Evolutionary conservation across 2,329 filamentous ascomycete genomes (phyloP).

Genomic region (Trichophyton mentagrophytes): DNA sequence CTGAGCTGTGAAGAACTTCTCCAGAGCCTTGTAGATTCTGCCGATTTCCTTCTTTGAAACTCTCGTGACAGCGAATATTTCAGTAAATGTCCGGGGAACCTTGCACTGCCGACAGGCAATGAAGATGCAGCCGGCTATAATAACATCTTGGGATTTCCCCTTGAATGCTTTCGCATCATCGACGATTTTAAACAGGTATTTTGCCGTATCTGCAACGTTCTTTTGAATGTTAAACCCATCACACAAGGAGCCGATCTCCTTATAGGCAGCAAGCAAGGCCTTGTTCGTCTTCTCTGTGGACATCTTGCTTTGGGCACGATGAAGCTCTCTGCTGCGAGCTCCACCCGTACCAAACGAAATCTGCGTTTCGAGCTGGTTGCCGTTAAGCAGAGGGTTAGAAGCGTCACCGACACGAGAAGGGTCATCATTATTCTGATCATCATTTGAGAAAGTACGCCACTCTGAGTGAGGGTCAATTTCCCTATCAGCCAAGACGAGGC

Average conservation of each 20-base stretch:
- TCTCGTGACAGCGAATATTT: conserved; percentile 85
- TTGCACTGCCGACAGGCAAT: conserved; percentile 86
- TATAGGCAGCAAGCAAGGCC: conserved; percentile 65
- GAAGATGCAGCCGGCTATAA: conserved; percentile 95
- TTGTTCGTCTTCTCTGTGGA: conserved; percentile 74
- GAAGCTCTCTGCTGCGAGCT: conserved; percentile 58
- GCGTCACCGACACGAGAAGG: conserved; percentile 96
- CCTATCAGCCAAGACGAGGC: conserved; percentile 76
- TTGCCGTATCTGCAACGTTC: conserved; percentile 75
- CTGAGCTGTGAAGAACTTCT: conserved; percentile 71
- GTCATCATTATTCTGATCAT: conserved; percentile 91
- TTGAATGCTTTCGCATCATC: conserved; percentile 91
- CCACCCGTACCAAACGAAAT: conserved; percentile 71
- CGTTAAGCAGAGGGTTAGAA: conserved; percentile 77
- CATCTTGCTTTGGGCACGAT: conserved; percentile 71
- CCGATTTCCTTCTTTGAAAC: conserved; percentile 97
- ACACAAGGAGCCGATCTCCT: conserved; percentile 76
- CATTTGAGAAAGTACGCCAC: conserved; percentile 98
- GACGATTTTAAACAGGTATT: conserved; percentile 88
- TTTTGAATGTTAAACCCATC: conserved; percentile 72
- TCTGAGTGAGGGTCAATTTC: conserved; percentile 94
- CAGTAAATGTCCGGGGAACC: conserved; percentile 79
- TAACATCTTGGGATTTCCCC: conserved; percentile 83
- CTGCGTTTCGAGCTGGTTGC: conserved; percentile 74
- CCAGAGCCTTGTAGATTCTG: conserved; percentile 82